phyloP scores from a whole-genome alignment of 768 basidiomycete genomes.

The Collybia sordida region DNA sequence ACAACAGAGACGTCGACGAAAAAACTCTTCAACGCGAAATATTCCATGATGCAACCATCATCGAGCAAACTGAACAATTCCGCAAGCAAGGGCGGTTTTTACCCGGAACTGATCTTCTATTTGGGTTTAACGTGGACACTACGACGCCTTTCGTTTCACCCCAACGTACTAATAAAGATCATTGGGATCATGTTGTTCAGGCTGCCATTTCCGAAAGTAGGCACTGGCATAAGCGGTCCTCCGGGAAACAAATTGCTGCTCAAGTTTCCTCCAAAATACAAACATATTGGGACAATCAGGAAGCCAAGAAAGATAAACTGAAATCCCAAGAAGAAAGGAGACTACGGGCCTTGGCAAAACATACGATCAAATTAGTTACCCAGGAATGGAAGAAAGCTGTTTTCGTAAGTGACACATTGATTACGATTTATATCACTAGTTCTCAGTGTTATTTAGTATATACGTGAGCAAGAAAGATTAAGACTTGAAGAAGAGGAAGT shows the following conservation, averaged over 20 bases:
- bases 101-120: slow-evolving; percentile 34
- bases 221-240: slow-evolving; percentile 24
- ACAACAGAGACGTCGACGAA: slow-evolving; percentile 46
- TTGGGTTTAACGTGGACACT: slow-evolving; percentile 25
- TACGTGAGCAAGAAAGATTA: slow-evolving; percentile 67
- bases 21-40: slow-evolving; percentile 24
- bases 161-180: slow-evolving; percentile 38
- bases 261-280: slow-evolving; percentile 68
- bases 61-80: slow-evolving; percentile 31
- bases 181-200: slow-evolving; percentile 61
- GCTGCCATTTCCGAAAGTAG: slow-evolving; percentile 32
- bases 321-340: slow-evolving; percentile 64
- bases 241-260: slow-evolving; percentile 39
- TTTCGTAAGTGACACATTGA: slow-evolving; percentile 49
- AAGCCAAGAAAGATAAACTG: slow-evolving; percentile 59
- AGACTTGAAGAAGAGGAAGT: slow-evolving; percentile 75
- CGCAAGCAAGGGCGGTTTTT: slow-evolving; percentile 37
- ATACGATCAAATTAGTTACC: slow-evolving; percentile 66
- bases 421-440: not conserved
- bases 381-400: slow-evolving; percentile 89
- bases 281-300: slow-evolving; percentile 73
- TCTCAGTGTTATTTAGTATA: slow-evolving; percentile 44
- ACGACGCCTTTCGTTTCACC: slow-evolving; percentile 24
- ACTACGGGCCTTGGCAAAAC: slow-evolving; percentile 65
- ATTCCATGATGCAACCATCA: slow-evolving; percentile 29